Base-by-base conservation (phyloP, 2,329 filamentous ascomycete species). In the Penicillium sp. region DNA sequence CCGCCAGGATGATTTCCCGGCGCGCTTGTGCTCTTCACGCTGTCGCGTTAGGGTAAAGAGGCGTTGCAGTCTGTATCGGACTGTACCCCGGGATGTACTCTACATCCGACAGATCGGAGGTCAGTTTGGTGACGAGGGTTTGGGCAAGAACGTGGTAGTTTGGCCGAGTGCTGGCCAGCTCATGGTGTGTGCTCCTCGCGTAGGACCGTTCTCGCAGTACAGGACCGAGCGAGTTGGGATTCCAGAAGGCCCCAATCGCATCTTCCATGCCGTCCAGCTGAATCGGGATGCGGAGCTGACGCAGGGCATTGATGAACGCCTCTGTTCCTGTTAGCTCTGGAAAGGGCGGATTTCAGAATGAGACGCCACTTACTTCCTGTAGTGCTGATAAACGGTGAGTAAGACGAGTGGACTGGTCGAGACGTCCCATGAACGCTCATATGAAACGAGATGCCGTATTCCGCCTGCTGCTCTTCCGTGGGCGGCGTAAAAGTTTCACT, bases 401-500 rank as follows among this genome's bases (percentile, higher is more conserved):
- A 58, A 7, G 56, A 58, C 19, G 47, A 23, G 3, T 58, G 56
- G 2, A 51, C 48, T 1, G 56, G 47, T 6, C 56, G 47, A 41
- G n/a, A 17, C 11, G 47, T 46, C 21, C 56, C 56, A n/a, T 45
- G 56, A 13, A 45, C 8, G 19, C n/a, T 9, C 21, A 58, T 21
- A 21, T 58, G 47, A 31, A 29, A 58, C 17, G 56, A 51, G 9
- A 58, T 58, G 7, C 47, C 56, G 13, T 30, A 35, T 30, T 58
- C 46, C 7, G 11, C 23, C 56, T 58, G 56, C 26, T 58, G 56
- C 15, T 30, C 56, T 29, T 1, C 3, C 6, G 47, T 44, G 15
- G 56, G 47, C 13, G 56, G 56, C 7, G 47, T 58, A 31, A 58
- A 58, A 2, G 47, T 50, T 29, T 51, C 56, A 11, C 56, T 58